Evolutionary conservation across 305 asterid species (phyloP).

Genomic region (Fraxinus baroniana): DNA sequence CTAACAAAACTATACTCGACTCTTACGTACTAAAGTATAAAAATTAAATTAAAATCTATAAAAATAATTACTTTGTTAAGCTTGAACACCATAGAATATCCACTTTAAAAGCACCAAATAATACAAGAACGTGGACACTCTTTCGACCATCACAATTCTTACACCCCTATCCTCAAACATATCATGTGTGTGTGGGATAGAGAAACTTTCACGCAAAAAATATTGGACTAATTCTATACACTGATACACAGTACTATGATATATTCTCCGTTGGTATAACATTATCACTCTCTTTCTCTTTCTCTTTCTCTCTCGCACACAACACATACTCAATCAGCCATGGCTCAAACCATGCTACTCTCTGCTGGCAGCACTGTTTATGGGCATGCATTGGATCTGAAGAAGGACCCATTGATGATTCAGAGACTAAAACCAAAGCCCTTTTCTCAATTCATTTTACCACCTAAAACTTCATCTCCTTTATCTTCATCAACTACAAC

Average conservation of each 20-base stretch:
- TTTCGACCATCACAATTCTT: slow-evolving; percentile 16
- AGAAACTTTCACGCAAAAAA: slow-evolving; percentile 13
- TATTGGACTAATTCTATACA: background rate
- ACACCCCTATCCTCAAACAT: slow-evolving; percentile 34
- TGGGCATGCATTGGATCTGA: slow-evolving; percentile 29
- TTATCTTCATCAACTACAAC: slow-evolving; percentile 21
- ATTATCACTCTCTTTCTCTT: background rate
- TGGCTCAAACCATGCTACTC: slow-evolving; percentile 66
- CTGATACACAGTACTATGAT: background rate
- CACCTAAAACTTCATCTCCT: slow-evolving; percentile 27
- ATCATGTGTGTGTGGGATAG: slow-evolving; percentile 28
- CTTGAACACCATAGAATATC: background rate
- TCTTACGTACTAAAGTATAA: background rate
- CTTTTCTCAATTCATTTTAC: slow-evolving; percentile 39
- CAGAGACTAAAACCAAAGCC: slow-evolving; percentile 44
- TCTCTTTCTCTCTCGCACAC: background rate
- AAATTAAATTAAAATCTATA: background rate
- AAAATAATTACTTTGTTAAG: background rate
- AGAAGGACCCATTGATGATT: slow-evolving; percentile 39
- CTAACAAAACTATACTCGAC: background rate
- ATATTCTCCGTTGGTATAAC: background rate
- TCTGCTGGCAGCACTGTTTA: slow-evolving; percentile 33
- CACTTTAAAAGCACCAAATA: background rate
- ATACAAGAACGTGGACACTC: slow-evolving; percentile 21
- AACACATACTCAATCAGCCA: background rate